Evolutionary conservation across 805 yeast species (phyloP), one percentile per base, ranked within the genome.

Genomic region (Sugiyamaella lignohabitans): DNA sequence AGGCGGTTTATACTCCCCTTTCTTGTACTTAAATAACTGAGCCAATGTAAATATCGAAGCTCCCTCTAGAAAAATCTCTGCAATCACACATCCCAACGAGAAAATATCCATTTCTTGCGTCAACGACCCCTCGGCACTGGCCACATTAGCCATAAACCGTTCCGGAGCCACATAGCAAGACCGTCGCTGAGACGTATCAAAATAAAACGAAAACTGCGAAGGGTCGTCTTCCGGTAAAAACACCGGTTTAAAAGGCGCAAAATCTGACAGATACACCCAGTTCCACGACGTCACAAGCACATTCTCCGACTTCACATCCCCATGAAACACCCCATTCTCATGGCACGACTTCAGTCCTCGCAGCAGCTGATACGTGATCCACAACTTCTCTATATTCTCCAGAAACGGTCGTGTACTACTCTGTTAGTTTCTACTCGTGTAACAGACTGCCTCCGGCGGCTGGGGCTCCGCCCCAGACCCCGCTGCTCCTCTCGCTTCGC

Each of bases 141-240:
- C 36, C 50, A 64, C 46, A 10, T 53, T 56, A 3, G 66, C 54
- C 19, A 57, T 51, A 58, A 93, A 91, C 53, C 98, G 69, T 61
- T 93, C 98, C 0, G 98, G 98, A 0, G 98, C 98, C 38, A 93
- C 64, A 63, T 91, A 91, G 64, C 98, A 93, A 2, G 79, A 76
- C 57, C 96, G 73, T 53, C 97, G 72, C 60, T 79, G 86, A 1
- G 95, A 84, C 2, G 91, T 86, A 65, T 93, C 98, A 61, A 89
- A 93, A 64, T 82, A 93, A 59, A 91, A 93, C 1, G 93, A 80
- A 57, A 85, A 93, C 52, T 84, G 91, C 10, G 89, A 84, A 0
- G 98, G 97, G 59, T 93, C 91, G 55, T 88, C 93, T 53, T 86
- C 96, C 0, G 98, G 97, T 27, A 93, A 66, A 55, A 74, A 79